Evolutionary conservation across 1,139 yeast species (phyloP).

Genomic region (Candida sp.): DNA sequence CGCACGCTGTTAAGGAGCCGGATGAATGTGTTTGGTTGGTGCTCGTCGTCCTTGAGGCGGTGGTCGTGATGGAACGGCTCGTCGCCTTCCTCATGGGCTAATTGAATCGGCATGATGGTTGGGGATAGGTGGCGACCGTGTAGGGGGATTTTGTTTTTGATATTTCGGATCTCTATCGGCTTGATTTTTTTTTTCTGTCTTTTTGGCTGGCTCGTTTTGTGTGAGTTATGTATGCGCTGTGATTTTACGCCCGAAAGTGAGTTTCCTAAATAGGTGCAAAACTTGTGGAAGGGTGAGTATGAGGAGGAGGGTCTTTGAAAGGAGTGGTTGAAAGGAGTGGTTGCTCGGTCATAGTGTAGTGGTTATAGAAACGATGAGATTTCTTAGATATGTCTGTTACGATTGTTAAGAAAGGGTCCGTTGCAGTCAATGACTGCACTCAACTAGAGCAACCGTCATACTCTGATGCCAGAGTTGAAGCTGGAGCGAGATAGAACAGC

Average conservation of each 20-base stretch:
- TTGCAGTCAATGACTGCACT: too few relatives aligned
- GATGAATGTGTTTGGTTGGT: constrained; percentile 18
- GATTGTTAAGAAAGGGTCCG: too few relatives aligned
- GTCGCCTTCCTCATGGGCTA: constrained; percentile 19
- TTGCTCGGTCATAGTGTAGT: too few relatives aligned
- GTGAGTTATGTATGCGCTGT: neutral
- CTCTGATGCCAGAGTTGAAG: too few relatives aligned
- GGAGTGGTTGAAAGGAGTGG: too few relatives aligned
- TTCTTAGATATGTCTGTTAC: too few relatives aligned
- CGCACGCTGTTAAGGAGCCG: constrained; percentile 38
- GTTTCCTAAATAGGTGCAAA: neutral
- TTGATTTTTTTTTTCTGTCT: neutral
- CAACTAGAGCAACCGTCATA: too few relatives aligned
- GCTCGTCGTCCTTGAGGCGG: neutral
- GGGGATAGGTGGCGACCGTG: neutral
- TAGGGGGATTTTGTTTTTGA: neutral
- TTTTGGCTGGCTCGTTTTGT: neutral
- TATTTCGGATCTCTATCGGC: constrained; percentile 1
- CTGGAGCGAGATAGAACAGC: too few relatives aligned
- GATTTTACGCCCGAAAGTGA: neutral
- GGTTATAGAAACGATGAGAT: too few relatives aligned
- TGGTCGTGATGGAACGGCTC: neutral
- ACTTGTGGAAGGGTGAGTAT: neutral
- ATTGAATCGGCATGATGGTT: constrained; percentile 26
- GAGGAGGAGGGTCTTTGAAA: too few relatives aligned